Base-by-base conservation (phyloP, 371 early-diverging fungal genomes). In the Astathelohania contejeani region DNA sequence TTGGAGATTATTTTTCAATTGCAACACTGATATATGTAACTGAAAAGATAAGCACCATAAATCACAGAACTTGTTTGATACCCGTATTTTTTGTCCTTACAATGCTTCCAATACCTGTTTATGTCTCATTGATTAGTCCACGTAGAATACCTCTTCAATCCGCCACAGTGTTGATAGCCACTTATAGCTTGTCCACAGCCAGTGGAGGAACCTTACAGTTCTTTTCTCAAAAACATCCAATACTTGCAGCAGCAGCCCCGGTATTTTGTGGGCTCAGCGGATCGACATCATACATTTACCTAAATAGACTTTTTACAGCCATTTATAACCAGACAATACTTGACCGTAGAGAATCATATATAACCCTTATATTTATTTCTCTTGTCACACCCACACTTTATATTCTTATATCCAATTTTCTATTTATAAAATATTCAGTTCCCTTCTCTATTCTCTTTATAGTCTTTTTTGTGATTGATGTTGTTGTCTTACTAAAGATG, bases 1-100 rank as follows among this genome's bases (percentile, higher is more conserved):
- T 70, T 9, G 45, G 58, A n/a, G 74, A 74, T 52, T 63, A 58
- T 42, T 24, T 69, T 18, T 49, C 28, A 23, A 52, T 69, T 1
- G 27, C 38, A 20, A 51, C 55, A n/a, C 26, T 68, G 23, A 53
- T 56, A 14, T 60, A 50, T 58, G 64, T 69, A 42, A 54, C 63
- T 10, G 35, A 60, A 18, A 18, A 19, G 24, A 45, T 57, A 3
- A 27, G 49, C 10, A 32, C 19, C 19, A 29, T 42, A 14, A 2
- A 40, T 43, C 10, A 19, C 29, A 2, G 12, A 16, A 25, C 6
- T 16, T 24, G 3, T 12, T 3, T 20, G 26, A 7, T 25, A 16
- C n/a, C 19, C 6, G 7, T 28, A 18, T 3, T 56, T 14, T 48
- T 22, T 26, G n/a, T 53, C 14, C 20, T 53, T 24, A 1, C 51